Base-by-base conservation (phyloP, 257 asterid species). In the Lantana camara region DNA sequence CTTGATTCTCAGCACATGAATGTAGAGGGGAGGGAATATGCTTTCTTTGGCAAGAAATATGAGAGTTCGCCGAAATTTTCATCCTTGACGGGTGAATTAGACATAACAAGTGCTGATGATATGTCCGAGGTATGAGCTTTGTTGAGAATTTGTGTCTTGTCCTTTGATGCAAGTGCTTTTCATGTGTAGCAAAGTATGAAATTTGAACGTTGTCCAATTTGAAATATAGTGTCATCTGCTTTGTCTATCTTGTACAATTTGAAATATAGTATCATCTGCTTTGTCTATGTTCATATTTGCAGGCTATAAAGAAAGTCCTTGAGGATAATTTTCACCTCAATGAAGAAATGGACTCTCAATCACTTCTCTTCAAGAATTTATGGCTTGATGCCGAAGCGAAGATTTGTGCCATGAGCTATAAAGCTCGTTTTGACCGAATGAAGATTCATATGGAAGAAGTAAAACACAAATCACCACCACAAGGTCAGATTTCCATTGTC, bases 321-420 rank as follows among this genome's bases (percentile, higher is more conserved):
- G 83, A 84, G 60, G 91, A 88, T 76, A 88, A 90, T 76, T 86
- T 88, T 60, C 71, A 47, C 42, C 60, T 44, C 32, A 73, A 78
- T 57, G 91, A 83, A 71, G 87, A 76, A 56, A 79, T 80, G 79
- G 82, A 79, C 23, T 63, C 92, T 21, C 88, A 82, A 63, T 81
- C 95, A 66, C 83, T 72, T 59, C 77, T 90, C 15, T 94, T 82
- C 75, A 90, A 88, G 80, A 90, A 55, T 75, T 67, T 90, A 75
- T 94, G 99, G 99, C 96, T 90, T 3, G 96, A 94, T 64, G 90
- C 99, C 0, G 99, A 94, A 77, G 97, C 97, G 52, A 83, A 82
- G 73, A 67, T 94, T 38, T 94, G 96, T 72, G 80, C 97, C 66
- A 60, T 86, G 60, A 83, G 83, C 64, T 90, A 81, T 60, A 84